Conservation (phyloP, 2,329 filamentous ascomycete species). For the Fusarium sp. region DNA sequence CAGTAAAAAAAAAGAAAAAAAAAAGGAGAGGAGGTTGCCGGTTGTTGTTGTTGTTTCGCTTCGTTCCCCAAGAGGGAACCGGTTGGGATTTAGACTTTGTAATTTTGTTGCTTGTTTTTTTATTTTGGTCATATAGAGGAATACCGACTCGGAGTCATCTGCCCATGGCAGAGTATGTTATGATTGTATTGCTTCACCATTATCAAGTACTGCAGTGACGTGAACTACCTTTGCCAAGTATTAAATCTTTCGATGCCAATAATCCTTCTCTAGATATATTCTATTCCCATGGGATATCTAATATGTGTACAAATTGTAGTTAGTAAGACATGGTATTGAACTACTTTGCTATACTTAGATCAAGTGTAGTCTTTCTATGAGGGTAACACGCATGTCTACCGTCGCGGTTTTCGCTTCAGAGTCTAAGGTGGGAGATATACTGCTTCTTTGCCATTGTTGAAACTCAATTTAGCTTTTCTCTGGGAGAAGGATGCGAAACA, state of each 20-base stretch:
- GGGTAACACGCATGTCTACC: neutral
- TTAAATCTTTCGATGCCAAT: neutral
- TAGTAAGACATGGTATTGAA: neutral
- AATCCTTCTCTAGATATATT: neutral
- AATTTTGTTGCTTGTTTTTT: neutral
- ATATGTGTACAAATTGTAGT: neutral
- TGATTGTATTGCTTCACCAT: neutral
- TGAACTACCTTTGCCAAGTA: neutral
- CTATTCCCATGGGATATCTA: neutral
- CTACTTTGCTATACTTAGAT: neutral
- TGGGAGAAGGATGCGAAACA: neutral
- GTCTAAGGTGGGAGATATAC: neutral
- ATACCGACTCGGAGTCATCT: neutral
- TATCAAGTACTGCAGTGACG: neutral
- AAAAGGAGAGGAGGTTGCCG: neutral
- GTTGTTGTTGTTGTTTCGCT: neutral
- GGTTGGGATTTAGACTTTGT: neutral
- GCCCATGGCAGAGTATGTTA: neutral
- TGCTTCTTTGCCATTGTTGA: neutral
- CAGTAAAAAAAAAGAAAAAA: neutral
- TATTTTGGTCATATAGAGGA: neutral
- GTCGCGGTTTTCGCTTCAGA: neutral
- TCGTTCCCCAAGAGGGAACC: neutral
- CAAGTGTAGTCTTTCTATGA: neutral
- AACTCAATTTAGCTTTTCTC: neutral